phyloP scores from a whole-genome alignment of 768 basidiomycete genomes.

The Ramaria sp. region DNA sequence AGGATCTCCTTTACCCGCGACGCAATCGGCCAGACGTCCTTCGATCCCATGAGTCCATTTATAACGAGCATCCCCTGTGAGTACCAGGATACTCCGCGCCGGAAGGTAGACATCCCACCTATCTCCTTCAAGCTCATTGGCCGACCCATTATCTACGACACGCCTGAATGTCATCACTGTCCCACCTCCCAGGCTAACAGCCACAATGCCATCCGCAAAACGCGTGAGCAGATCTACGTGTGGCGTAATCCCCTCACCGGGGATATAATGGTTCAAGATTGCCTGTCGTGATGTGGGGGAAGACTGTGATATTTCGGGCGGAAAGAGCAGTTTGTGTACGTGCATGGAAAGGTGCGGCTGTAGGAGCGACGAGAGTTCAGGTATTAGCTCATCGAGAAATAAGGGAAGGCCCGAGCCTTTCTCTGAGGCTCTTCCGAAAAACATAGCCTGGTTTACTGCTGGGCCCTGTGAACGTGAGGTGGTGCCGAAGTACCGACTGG shows the following conservation, averaged over 20 bases:
- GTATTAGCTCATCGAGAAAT: slow-evolving; percentile 44
- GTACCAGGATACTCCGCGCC: slow-evolving; percentile 61
- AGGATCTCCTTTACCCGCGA: slow-evolving; percentile 25
- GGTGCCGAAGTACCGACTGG: slow-evolving; percentile 50
- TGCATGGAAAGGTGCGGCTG: slow-evolving; percentile 36
- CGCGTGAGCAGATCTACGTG: slow-evolving; percentile 81
- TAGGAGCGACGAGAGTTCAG: slow-evolving; percentile 37
- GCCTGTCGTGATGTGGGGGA: slow-evolving; percentile 54
- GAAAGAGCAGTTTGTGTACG: slow-evolving; percentile 53
- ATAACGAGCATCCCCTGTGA: slow-evolving; percentile 77
- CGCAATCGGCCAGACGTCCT: slow-evolving; percentile 46
- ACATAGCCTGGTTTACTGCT: slow-evolving; percentile 71
- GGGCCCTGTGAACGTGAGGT: slow-evolving; percentile 13
- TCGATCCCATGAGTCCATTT: slow-evolving; percentile 85
- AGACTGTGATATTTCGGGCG: slow-evolving; percentile 20
- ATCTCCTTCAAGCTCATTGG: slow-evolving; percentile 6
- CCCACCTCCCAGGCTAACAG: slow-evolving; percentile 71
- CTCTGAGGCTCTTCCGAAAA: slow-evolving; percentile 49
- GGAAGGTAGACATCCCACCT: slow-evolving; percentile 58
- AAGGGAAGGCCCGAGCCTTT: slow-evolving; percentile 39
- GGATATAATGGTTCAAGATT: slow-evolving; percentile 82
- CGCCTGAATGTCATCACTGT: slow-evolving; percentile 68
- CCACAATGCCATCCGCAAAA: slow-evolving; percentile 85
- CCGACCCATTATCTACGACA: slow-evolving; percentile 10
- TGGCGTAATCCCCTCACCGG: slow-evolving; percentile 81